Evolutionary conservation across 805 yeast genomes (phyloP), one percentile per base, ranked within the genome.

Genomic region (Suhomyces prunicola): DNA sequence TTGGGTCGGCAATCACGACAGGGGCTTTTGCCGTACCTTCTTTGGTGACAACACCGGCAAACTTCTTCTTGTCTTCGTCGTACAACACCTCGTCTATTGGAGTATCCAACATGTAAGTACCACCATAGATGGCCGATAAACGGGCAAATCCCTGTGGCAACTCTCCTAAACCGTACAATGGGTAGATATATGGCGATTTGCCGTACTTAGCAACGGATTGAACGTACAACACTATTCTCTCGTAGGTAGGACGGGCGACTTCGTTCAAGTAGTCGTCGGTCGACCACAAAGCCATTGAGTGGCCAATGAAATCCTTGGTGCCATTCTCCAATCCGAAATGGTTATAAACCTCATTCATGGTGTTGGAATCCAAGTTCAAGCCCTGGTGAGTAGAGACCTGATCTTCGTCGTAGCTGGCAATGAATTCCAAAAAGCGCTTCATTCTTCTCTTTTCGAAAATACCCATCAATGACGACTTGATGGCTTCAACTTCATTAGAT

Each of bases 111-210:
- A 94, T 94, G 69, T 91, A 94, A 17, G 98, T 93, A 65, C 99
- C 99, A 58, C 99, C 99, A 67, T 94, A 91, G 60, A 94, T 93
- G 24, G 99, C 99, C 50, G 96, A 86, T 56, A 94, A 82, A 69
- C 99, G 83, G 9, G 98, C 97, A 76, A 94, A 94, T 7, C 97
- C 99, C 74, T 94, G 99, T n/a, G 99, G 99, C 55, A 94, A 79
- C 72, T 94, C 99, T 50, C 99, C 99, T 54, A 94, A 80, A 6
- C 99, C 99, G 67, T 94, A 94, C 64, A 93, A 77, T 47, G 99
- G 99, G 68, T 94, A 94, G 56, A 94, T 81, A 69, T 94, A 94
- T 10, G 99, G 99, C 6, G 97, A 89, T 72, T 92, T 92, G 54
- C 99, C 98, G 71, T 88, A 94, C 63, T 94, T 85, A 27, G 97